Conservation (phyloP, 2,329 filamentous ascomycete species). For the Fusarium agapanthi region DNA sequence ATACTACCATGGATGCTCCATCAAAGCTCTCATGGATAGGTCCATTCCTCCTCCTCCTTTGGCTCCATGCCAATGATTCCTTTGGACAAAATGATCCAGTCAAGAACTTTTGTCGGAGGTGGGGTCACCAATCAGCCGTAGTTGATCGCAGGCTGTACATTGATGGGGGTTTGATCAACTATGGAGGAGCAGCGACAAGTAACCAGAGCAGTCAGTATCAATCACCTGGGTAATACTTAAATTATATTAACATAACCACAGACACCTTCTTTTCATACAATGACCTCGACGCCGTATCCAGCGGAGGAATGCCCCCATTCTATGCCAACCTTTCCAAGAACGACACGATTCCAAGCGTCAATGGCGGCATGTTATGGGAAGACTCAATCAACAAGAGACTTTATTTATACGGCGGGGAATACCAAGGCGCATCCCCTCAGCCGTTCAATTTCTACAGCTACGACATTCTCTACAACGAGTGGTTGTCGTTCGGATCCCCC, state of each 20-base stretch:
- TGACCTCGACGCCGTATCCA: not conserved
- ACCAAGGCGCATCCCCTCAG: not conserved
- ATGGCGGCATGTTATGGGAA: constrained; percentile 5
- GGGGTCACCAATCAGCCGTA: not conserved
- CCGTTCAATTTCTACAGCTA: constrained; percentile 1
- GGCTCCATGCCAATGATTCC: not conserved
- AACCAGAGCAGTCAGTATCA: not conserved
- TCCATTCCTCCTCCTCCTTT: not conserved
- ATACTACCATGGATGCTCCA: not conserved
- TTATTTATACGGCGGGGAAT: constrained; percentile 3
- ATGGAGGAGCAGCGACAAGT: not conserved
- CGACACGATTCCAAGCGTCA: not conserved
- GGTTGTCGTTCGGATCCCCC: not conserved
- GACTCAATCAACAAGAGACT: constrained; percentile 6
- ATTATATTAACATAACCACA: not conserved
- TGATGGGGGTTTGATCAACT: constrained; percentile 2
- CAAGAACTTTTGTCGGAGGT: not conserved
- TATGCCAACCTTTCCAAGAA: not conserved
- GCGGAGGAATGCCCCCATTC: not conserved
- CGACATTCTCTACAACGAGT: constrained; percentile 1
- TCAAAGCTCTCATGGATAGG: not conserved
- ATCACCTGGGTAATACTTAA: too few relatives aligned
- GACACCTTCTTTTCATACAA: constrained; percentile 1
- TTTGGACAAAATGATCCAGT: not conserved
- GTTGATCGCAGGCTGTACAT: constrained; percentile 4